Base-by-base conservation (phyloP, 306 rosid genomes). In the Gastrolobium villosum region DNA sequence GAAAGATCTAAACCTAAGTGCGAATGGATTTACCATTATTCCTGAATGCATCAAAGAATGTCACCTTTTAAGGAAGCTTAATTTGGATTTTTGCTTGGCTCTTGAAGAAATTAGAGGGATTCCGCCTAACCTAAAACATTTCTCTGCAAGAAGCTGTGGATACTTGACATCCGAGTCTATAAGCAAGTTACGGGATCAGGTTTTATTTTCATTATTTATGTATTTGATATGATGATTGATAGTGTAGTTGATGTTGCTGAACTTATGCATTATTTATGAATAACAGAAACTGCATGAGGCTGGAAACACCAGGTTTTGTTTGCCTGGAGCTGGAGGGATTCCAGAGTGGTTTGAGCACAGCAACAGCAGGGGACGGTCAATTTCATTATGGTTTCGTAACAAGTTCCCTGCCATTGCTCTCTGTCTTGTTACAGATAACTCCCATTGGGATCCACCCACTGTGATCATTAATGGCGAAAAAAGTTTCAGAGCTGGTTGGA, bases 61-160 rank as follows among this genome's bases (percentile, higher is more conserved):
- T 11, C 30, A 1, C 15, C 20, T 6, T 26, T 37, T 54, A 34
- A 2, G 2, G 20, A 4, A 0, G 0, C 65, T 72, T 5, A 0
- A 0, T 0, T 0, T 72, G 34, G 2, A 2, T 10, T 0, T 2
- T 20, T 72, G 65, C 7, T 0, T 0, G 0, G 1, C 1, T 0
- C 26, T 72, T 0, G 15, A 10, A 20, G 39, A 72, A 53, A 40
- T 72, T 20, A 4, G 3, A 53, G 54, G 31, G 15, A 54, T 54
- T 55, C 77, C 40, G 0, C 30, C 66, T 14, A 37, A 26, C 32
- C 1, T 72, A 15, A 1, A 40, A 28, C 1, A 4, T 26, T 35
- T 72, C 0, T 4, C 10, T 2, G 54, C 53, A 39, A 0, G 0
- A 3, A 3, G 5, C 2, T 73, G 68, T 44, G 3, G 2, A 3